Evolutionary conservation across 1,284 basidiomycete genomes (phyloP), one percentile per base, ranked within the genome.

Genomic region (Phylloporus sp.): DNA sequence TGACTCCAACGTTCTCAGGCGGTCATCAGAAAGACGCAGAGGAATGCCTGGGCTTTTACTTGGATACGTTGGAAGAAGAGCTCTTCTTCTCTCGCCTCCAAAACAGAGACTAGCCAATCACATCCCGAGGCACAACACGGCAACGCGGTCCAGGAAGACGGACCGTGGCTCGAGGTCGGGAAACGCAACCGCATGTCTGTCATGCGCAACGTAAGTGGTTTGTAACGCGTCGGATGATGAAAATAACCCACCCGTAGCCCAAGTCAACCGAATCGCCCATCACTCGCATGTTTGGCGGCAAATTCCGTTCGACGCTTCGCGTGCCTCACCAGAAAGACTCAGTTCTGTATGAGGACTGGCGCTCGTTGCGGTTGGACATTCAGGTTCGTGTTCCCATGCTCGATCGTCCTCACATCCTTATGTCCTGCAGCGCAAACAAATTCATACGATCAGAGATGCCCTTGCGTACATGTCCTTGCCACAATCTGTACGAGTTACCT

Each of bases 21-120:
- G 96, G 96, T 0, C 93, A 96, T 67, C 97, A 99, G 80, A 97
- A 99, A 78, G 97, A 99, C 66, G 97, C 97, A 1, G 96, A 99
- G 77, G 97, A 99, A 78, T 99, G 98, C 79, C 83, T 98, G n/a
- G 96, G 97, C 15, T 98, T 98, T 80, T 96, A 95, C 80, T 83
- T 98, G 51, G 96, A 98, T 75, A 95, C 95, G 1, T 81, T 99
- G 5, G 96, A 98, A 77, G 97, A 99, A 73, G 97, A 99, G 79
- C 78, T 98, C 20, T 79, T 95, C 6, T 83, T 79, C 84, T 0
- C 68, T 89, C 13, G 76, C 74, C 53, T 79, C 82, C 3, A 58
- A 71, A 56, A 65, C 74, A 20, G 65, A 62, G 12, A 28, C 55
- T 26, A 52, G 40, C 12, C 66, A 65, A 42, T 63, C 62, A 1